Base-by-base conservation (phyloP, 2,329 filamentous ascomycete species). In the Graphilbum fragrans region DNA sequence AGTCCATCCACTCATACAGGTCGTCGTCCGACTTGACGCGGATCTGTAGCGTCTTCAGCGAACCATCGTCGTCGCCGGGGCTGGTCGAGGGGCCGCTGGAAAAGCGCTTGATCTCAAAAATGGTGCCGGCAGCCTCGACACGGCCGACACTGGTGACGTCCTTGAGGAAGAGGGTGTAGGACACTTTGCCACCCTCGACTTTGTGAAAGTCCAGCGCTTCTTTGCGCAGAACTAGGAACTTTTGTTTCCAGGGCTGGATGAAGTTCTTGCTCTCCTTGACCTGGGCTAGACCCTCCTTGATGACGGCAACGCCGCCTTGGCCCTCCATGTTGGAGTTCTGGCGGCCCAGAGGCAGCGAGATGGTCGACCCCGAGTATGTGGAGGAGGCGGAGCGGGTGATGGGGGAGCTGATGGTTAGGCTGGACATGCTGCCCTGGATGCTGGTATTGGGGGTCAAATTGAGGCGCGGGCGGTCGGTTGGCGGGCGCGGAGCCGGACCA, bases 1-100 rank as follows among this genome's bases (percentile, higher is more conserved):
- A 86, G 61, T 98, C 92, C 55, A 96, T 94, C 92, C 92, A 98
- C 54, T 94, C 87, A 61, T 98, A 98, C 41, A 98, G 78, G 52
- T 98, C 92, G 56, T 94, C 90, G 55, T 98, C 92, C 43, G 80
- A 83, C 63, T 95, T 94, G 53, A 96, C 87, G 58, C 84, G 86
- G 59, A 94, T 92, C 49, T 92, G 87, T 40, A 95, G 76, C 4
- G 86, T 84, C 58, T 84, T 86, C 44, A 81, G 83, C 9, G 80
- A 74, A 27, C 85, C 80, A 49, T 95, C 90, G 49, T 86, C 80
- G 36, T 84, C 83, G 39, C 81, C 77, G 11, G 86, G 75, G 46
- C 82, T 85, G 39, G 73, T 76, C 37, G 80, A 85, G 32, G 72
- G 64, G 32, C 77, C 79, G 52, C 80, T 80, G 37, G 78, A 71